A percentile compares a stretch with the other conserved stretches of the same genome.
Evolutionary conservation across 108 stramenopile genomes (phyloP).

Genomic region (Skeletonema marinoi): DNA sequence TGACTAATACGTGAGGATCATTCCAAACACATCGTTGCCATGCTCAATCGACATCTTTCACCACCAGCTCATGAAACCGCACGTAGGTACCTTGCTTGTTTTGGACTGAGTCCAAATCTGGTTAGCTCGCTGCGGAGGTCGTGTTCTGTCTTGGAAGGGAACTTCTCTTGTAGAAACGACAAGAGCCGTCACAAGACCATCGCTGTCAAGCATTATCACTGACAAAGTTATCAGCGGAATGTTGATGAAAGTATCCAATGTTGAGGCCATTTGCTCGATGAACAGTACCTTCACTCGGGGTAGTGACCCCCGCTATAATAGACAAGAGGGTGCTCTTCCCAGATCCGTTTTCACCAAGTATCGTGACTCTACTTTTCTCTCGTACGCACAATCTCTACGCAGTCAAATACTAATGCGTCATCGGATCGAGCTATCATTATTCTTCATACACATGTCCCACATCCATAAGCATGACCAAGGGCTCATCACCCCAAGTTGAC

Average conservation of each 20-base stretch:
- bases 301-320: conserved; percentile 79
- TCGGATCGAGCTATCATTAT: neutral
- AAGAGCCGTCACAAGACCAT: conserved; percentile 42
- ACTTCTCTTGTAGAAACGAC: conserved; percentile 47
- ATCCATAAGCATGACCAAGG: conserved; percentile 66
- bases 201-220: neutral
- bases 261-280: conserved; percentile 71
- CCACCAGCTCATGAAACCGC: conserved; percentile 90
- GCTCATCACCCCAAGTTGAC: conserved; percentile 70
- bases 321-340: conserved; percentile 92
- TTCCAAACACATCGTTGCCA: conserved; percentile 80
- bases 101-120: conserved; percentile 76
- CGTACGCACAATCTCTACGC: conserved; percentile 76
- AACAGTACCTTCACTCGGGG: conserved; percentile 80
- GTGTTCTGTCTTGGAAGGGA: conserved; percentile 71
- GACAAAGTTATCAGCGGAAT: conserved; percentile 76
- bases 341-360: conserved; percentile 86
- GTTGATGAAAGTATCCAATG: conserved; percentile 88
- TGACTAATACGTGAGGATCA: conserved; percentile 86
- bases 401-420: conserved; percentile 64
- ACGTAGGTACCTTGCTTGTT: conserved; percentile 80
- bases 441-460: conserved; percentile 56
- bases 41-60: conserved; percentile 87
- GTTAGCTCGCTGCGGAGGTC: conserved; percentile 85
- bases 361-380: conserved; percentile 59